Evolutionary conservation across 2,329 filamentous ascomycete species (phyloP).

Genomic region (Phialocephala subalpina): DNA sequence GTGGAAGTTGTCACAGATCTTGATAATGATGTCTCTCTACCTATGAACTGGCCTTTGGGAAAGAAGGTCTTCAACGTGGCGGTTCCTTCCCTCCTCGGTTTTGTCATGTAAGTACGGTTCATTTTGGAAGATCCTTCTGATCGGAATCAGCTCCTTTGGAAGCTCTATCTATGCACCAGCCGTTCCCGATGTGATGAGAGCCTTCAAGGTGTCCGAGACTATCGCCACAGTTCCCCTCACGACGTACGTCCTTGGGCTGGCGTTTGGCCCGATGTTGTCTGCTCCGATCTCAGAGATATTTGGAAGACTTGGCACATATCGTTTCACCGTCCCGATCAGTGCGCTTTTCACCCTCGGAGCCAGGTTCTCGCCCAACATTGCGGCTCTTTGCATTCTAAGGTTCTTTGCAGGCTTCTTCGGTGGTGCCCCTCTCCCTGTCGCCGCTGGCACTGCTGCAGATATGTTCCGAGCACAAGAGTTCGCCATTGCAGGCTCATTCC

Average conservation of each 20-base stretch:
- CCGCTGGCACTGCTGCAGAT: constrained; percentile 30
- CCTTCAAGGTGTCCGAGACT: constrained; percentile 63
- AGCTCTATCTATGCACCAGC: constrained; percentile 62
- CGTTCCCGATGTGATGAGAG: constrained; percentile 52
- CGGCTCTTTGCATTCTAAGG: constrained; percentile 58
- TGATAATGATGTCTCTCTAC: not conserved
- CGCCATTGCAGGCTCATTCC: constrained; percentile 22
- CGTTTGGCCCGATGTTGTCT: constrained; percentile 64
- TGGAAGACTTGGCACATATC: constrained; percentile 62
- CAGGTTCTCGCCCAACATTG: constrained; percentile 59
- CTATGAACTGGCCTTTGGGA: constrained; percentile 3
- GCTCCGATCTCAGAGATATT: constrained; percentile 66
- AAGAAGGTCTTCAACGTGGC: constrained; percentile 13
- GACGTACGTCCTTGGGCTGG: constrained; percentile 66
- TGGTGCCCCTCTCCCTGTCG: constrained; percentile 22
- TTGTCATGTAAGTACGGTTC: not conserved
- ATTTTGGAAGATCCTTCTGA: not conserved
- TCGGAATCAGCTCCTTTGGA: constrained; percentile 54
- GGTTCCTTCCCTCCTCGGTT: constrained; percentile 6
- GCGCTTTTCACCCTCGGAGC: constrained; percentile 64
- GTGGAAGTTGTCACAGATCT: not conserved
- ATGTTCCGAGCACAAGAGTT: constrained; percentile 23
- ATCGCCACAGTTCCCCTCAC: constrained; percentile 64
- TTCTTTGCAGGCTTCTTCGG: constrained; percentile 62
- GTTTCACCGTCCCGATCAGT: constrained; percentile 54